Conservation (phyloP, 2,329 filamentous ascomycete species). For the Cucurbitaria berberidis region DNA sequence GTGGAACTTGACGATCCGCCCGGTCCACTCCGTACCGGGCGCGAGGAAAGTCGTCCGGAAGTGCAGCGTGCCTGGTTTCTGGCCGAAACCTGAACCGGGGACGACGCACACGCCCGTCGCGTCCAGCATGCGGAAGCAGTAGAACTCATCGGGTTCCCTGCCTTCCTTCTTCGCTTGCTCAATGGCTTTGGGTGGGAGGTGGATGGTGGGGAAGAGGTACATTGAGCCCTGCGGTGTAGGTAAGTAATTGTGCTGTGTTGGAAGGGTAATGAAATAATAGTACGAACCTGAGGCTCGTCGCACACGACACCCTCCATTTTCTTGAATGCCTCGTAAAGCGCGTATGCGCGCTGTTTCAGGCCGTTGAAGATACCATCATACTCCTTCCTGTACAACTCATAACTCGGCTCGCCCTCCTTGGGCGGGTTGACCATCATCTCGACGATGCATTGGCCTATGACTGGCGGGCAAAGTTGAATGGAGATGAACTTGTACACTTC, state of each 20-base stretch:
- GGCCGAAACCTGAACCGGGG: slow-evolving; percentile 89
- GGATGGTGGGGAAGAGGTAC: slow-evolving; percentile 98
- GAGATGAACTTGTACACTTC: slow-evolving; percentile 99
- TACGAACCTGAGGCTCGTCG: slow-evolving; percentile 72
- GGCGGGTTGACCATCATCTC: slow-evolving; percentile 99
- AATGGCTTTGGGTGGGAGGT: slow-evolving; percentile 74
- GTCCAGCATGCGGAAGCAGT: slow-evolving; percentile 88
- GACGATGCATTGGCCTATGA: slow-evolving; percentile 93
- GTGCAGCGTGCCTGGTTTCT: slow-evolving; percentile 88
- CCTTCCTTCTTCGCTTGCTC: slow-evolving; percentile 76
- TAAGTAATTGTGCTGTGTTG: not conserved
- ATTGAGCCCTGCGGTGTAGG: slow-evolving; percentile 73
- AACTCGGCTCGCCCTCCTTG: slow-evolving; percentile 79
- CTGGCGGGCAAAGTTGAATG: slow-evolving; percentile 94
- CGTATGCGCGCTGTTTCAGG: slow-evolving; percentile 78
- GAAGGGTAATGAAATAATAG: slow-evolving; percentile 6
- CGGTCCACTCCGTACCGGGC: slow-evolving; percentile 93
- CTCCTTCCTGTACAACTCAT: slow-evolving; percentile 82
- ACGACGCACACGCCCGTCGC: slow-evolving; percentile 95
- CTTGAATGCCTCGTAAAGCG: slow-evolving; percentile 87
- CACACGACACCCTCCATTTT: slow-evolving; percentile 97
- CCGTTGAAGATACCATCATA: slow-evolving; percentile 82
- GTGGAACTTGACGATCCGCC: slow-evolving; percentile 88
- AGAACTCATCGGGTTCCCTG: slow-evolving; percentile 87
- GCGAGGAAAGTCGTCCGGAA: slow-evolving; percentile 97